Evolutionary conservation across 2,329 filamentous ascomycete genomes (phyloP).

Genomic region (Penicillium aurantiogriseum): DNA sequence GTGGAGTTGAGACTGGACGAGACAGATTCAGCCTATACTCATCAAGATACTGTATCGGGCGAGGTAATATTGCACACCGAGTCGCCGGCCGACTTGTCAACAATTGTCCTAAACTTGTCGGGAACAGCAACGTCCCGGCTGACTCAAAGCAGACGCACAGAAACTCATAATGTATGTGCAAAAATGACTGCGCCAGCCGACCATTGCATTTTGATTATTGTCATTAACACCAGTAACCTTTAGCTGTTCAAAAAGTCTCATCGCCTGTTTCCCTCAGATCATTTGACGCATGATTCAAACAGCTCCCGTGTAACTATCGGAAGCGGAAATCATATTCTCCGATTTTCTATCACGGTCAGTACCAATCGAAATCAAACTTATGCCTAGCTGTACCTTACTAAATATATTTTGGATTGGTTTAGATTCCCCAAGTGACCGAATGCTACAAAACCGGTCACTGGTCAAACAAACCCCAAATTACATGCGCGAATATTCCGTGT

Average conservation of each 20-base stretch:
- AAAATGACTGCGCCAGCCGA: background rate
- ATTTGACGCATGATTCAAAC: background rate
- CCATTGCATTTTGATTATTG: background rate
- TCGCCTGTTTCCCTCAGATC: background rate
- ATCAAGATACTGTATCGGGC: constrained; percentile 16
- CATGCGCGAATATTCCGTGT: background rate
- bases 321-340: background rate
- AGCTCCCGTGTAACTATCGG: constrained; percentile 5
- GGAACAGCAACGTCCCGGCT: constrained; percentile 17
- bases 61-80: constrained; percentile 13
- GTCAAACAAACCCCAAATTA: background rate
- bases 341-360: constrained; percentile 1
- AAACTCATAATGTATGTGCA: constrained; percentile 15
- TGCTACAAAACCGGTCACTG: constrained; percentile 1
- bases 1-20: constrained; percentile 3
- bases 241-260: constrained; percentile 1
- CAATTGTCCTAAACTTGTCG: constrained; percentile 13
- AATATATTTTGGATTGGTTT: background rate
- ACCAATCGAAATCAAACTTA: background rate
- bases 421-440: constrained; percentile 1
- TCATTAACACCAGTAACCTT: background rate
- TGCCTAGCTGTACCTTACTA: background rate
- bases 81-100: constrained; percentile 12
- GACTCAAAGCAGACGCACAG: constrained; percentile 3
- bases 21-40: constrained; percentile 8